Base-by-base conservation (phyloP, 148 eudicot species). In the Arbutus unedo region DNA sequence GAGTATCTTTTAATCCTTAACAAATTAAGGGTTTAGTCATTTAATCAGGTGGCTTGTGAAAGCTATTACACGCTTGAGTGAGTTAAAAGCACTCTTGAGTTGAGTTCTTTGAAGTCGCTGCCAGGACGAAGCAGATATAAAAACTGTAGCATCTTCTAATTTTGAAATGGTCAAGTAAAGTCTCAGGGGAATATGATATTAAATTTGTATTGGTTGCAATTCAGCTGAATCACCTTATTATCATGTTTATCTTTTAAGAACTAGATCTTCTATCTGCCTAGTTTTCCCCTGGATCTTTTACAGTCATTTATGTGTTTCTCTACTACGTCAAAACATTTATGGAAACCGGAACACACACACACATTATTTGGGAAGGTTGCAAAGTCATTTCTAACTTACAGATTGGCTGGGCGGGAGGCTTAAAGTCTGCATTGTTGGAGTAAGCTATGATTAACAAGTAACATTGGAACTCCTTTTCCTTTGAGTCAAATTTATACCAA, bases 361-460 rank as follows among this genome's bases (percentile, higher is more conserved):
- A 1, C 48, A 70, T 41, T 15, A 41, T 15, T 43, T 71, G 48
- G 74, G 4, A 71, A 71, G 74, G 74, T n/a, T 10, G 21, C 48
- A 19, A 72, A 72, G 76, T 43, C 25, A 72, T 45, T 72, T 45
- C 51, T 18, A 16, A 4, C 5, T 72, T 72, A 43, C 21, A 44
- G 50, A 72, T 72, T 43, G 10, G 21, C 49, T 23, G 1, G 5
- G 73, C 49, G 0, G 50, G 76, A 72, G 76, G 51, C 51, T 45
- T 72, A 72, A 72, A 72, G 76, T 72, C 23, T 72, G 76, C 51
- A 72, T 44, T 10, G 21, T 72, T 14, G 76, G 76, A 15, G 51
- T 45, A 44, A 41, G n/a, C 45, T 15, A 44, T 16, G 74, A 71
- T 44, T 41, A 44, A 71, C 13, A 3, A 7, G 23, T 44, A 14